Base-by-base conservation (phyloP, 2,329 filamentous ascomycete species). In the Aspergillus ochraceoroseus region DNA sequence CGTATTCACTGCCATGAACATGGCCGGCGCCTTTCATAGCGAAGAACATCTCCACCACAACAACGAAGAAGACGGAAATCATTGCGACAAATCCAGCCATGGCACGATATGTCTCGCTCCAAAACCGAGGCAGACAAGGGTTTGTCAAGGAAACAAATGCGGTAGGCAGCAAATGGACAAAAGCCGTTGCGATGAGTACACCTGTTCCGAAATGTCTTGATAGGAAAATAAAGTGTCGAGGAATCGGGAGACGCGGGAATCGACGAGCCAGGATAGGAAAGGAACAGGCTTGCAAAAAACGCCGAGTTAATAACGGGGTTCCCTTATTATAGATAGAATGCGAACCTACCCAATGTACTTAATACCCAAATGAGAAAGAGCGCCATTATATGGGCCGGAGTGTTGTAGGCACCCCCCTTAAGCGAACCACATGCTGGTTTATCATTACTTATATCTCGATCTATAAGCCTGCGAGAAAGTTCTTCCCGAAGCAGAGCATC, bases 11-110 rank as follows among this genome's bases (percentile, higher is more conserved):
- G 8, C 68, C 65, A 56, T 82, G 78, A 32, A 73, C 70, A 57
- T 82, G 78, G 11, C 71, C 71, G 6, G 77, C 78, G 4, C 79
- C 79, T 57, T 75, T 74, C 38, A 82, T 84, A 0, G 87, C 88
- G 52, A 96, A 82, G 61, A 88, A 87, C 68, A 92, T 94, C 64
- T 96, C 90, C 37, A 95, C 76, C 2, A 80, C 77, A 5, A 94
- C 86, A 2, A 95, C 88, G 3, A 85, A 70, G 44, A 94, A 73
- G n/a, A 87, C 85, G 7, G 85, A 81, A 7, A 81, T 64, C 85
- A 94, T 90, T 41, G 86, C 84, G 32, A 94, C 77, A 32, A 92
- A 73, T 2, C 88, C 87, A 0, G 87, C 80, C 61, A 94, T 82
- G 4, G 86, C 85, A 32, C 74, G 77, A 61, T 92, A 94, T n/a